Conservation (phyloP, 352 stramenopile genomes). For the Globisporangium alternatum region DNA sequence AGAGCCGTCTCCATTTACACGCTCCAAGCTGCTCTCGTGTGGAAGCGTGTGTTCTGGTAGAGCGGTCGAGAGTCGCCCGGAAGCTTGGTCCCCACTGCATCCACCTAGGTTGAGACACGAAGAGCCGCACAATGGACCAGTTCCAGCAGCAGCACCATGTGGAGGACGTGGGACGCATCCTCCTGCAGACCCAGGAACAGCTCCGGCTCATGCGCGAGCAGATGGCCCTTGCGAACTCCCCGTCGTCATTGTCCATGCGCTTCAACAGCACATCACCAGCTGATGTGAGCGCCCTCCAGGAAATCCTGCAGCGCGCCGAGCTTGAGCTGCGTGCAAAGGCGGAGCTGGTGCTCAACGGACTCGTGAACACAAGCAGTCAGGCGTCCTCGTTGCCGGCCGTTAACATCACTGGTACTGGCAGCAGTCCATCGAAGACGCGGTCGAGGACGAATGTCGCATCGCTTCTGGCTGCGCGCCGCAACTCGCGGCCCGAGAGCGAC, state of each 20-base stretch:
- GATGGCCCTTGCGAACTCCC: conserved; percentile 26
- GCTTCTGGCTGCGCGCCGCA: conserved; percentile 13
- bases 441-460: conserved; percentile 17
- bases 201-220: conserved; percentile 72
- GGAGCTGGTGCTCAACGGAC: conserved; percentile 69
- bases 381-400: conserved; percentile 19
- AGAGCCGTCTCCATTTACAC: not conserved
- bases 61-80: not conserved
- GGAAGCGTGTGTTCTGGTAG: not conserved
- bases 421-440: conserved; percentile 6
- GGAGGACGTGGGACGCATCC: conserved; percentile 76
- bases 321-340: conserved; percentile 73
- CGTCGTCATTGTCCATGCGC: conserved; percentile 25
- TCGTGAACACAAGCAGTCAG: conserved; percentile 49
- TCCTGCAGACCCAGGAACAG: conserved; percentile 82
- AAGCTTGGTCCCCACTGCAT: not conserved
- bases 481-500: conserved; percentile 9
- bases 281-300: conserved; percentile 52
- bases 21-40: not conserved
- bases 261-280: conserved; percentile 19
- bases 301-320: conserved; percentile 71
- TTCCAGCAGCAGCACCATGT: conserved; percentile 79
- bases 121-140: conserved; percentile 48
- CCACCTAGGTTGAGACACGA: not conserved
- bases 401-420: conserved; percentile 17